Evolutionary conservation across 2,329 filamentous ascomycete species (phyloP), one percentile per base, ranked within the genome.

Genomic region (Venturia aucupariae): DNA sequence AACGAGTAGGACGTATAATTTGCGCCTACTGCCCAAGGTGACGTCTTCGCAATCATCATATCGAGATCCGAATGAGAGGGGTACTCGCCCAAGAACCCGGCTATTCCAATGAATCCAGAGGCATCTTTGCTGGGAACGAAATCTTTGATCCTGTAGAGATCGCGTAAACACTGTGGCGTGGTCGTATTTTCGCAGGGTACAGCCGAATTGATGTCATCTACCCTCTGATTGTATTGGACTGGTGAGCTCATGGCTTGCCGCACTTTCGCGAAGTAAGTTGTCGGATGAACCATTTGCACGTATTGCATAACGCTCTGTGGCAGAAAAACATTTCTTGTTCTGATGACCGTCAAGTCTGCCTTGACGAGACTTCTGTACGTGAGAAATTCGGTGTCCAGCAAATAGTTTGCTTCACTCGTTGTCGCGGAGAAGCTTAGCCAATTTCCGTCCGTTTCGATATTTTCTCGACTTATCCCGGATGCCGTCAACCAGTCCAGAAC

Each of bases 251-350:
- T 44, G 4, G 17, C 2, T 35, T 42, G 39, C 30, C 4, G 24
- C 15, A 22, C 32, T 41, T 44, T 27, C 13, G 60, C 4, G 65
- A 88, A 89, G 46, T 82, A 78, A 3, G 84, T 88, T 0, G 86
- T 88, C 0, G 86, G 86, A 71, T 88, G 84, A 60, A 89, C 83
- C 70, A 87, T 78, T 65, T 84, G 81, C 65, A 89, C 79, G 68
- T 84, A 78, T 55, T 76, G 69, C 62, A 80, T 77, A 7, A 89
- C 72, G 0, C 78, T 72, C 61, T 77, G 76, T 0, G 86, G 87
- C 0, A 89, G 79, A 0, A 84, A 87, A 73, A 89, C 90, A 60
- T 79, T 75, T 19, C 83, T 73, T 5, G 82, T 80, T 48, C 86
- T 80, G 46, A 88, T 77, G 68, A 77, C 80, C 42, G 76, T 74